phyloP scores from a whole-genome alignment of 495 filamentous ascomycete genomes.

The Hapsidospora chrysogenum region DNA sequence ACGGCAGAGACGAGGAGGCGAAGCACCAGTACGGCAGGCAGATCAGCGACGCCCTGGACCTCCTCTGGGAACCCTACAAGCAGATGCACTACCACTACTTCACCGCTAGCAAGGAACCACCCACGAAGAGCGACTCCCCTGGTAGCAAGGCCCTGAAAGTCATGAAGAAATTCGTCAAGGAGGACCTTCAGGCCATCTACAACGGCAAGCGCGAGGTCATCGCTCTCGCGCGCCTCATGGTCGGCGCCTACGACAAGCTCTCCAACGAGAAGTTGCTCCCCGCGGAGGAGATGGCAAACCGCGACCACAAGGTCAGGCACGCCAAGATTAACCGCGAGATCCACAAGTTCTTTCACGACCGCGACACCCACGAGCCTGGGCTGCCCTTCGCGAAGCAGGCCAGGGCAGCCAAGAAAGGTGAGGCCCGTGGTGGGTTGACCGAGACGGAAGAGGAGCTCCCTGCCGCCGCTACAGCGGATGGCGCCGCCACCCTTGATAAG shows the following conservation, averaged over 20 bases:
- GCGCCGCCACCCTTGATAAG: not conserved
- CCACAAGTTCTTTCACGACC: constrained; percentile 9
- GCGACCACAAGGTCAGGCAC: constrained; percentile 10
- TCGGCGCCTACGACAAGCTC: constrained; percentile 19
- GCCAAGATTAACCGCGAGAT: constrained; percentile 14
- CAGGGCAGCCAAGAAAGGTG: no score
- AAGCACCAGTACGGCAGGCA: constrained; percentile 14
- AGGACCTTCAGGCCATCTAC: no score
- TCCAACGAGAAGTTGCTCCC: constrained; percentile 8
- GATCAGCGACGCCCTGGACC: constrained; percentile 16
- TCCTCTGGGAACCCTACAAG: constrained; percentile 21
- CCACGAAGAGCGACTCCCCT: not conserved
- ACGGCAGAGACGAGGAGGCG: constrained; percentile 5
- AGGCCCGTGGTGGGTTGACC: no score
- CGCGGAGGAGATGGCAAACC: not conserved
- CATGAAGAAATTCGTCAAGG: no score
- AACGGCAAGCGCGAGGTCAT: constrained; percentile 15
- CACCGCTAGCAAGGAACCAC: constrained; percentile 3
- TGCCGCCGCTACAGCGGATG: not conserved
- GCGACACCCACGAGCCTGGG: constrained; percentile 7
- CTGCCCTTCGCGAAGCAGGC: not conserved
- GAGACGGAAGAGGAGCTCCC: no score
- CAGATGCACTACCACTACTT: constrained; percentile 10
- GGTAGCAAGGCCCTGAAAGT: constrained; percentile 7
- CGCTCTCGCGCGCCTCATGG: constrained; percentile 22